Conservation (phyloP, 2,329 filamentous ascomycete species). For the Aspergillus piperis region DNA sequence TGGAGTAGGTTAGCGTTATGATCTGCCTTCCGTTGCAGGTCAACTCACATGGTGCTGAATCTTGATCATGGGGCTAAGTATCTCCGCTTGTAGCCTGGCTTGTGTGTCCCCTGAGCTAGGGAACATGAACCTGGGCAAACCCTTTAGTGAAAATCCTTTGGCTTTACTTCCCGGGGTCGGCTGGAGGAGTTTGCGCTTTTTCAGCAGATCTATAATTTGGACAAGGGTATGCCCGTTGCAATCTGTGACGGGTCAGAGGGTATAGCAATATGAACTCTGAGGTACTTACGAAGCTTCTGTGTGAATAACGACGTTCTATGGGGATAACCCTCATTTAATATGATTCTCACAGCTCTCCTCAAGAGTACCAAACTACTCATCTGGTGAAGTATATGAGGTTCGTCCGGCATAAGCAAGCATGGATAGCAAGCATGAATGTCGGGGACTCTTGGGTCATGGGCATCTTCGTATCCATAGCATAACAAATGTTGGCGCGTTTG, state of each 20-base stretch:
- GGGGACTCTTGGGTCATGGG: conserved; percentile 43
- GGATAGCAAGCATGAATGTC: conserved; percentile 49
- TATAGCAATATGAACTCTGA: background rate
- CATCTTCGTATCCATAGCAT: conserved; percentile 48
- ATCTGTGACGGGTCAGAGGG: conserved; percentile 26
- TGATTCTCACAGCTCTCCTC: conserved; percentile 31
- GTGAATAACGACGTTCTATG: conserved; percentile 27
- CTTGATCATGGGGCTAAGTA: conserved; percentile 35
- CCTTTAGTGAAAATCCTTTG: conserved; percentile 32
- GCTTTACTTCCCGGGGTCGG: conserved; percentile 33
- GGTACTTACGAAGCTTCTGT: conserved; percentile 34
- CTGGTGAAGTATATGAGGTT: conserved; percentile 27
- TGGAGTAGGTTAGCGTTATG: conserved; percentile 9
- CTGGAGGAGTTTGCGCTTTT: conserved; percentile 28
- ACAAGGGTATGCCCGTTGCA: conserved; percentile 32
- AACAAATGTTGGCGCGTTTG: conserved; percentile 48
- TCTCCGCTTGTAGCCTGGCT: conserved; percentile 28
- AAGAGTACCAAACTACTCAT: conserved; percentile 32
- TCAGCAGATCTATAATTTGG: conserved; percentile 33
- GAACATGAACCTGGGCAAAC: conserved; percentile 32
- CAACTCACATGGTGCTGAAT: conserved; percentile 35
- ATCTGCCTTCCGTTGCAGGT: background rate
- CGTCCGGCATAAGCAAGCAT: conserved; percentile 42
- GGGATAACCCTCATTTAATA: conserved; percentile 33
- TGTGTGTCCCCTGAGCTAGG: conserved; percentile 21